Base-by-base conservation (phyloP, 1,284 basidiomycete species). In the Ceratobasidium sp. region DNA sequence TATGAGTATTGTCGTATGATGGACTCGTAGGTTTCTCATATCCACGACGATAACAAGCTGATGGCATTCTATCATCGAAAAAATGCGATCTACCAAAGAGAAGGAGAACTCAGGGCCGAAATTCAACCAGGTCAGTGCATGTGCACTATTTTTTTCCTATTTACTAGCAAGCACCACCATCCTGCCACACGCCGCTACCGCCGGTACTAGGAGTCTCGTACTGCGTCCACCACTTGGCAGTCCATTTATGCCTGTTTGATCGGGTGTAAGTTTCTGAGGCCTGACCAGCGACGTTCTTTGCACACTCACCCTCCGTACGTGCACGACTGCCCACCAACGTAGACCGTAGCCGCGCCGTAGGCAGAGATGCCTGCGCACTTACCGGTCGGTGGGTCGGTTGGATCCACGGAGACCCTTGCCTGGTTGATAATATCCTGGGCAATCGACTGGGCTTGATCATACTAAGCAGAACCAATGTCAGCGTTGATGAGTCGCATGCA, bases 141-240 rank as follows among this genome's bases (percentile, higher is more conserved):
- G n/a, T n/a, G n/a, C n/a, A n/a, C n/a, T n/a, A 64, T 33, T 15
- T 49, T 23, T 26, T 55, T 9, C 39, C 26, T n/a, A 7, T 71
- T 42, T 5, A 49, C 49, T 67, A 76, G 73, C 73, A 76, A 51
- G 63, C 49, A 15, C 73, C 73, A 20, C 49, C 51, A 51, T 76
- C 73, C 61, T 64, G 61, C 73, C 73, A 76, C 46, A 76, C 73
- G 58, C 73, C 73, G 40, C 61, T 76, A 39, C 73, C 73, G 33
- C 73, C 73, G 28, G 73, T 76, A 51, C 73, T 76, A 10, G 81
- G 81, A 66, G 77, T 80, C 39, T 82, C 81, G 46, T 64, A 73
- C 67, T 82, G 77, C 1, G 81, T 80, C 81, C 81, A 82, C 80
- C 80, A 81, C 66, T 80, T 80, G 40, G 73, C 73, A 9, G 73